Percentiles rank a stretch among this genome's conserved stretches.
Conservation (phyloP, 108 stramenopile species). For the Pseudonitzschia pungens region DNA sequence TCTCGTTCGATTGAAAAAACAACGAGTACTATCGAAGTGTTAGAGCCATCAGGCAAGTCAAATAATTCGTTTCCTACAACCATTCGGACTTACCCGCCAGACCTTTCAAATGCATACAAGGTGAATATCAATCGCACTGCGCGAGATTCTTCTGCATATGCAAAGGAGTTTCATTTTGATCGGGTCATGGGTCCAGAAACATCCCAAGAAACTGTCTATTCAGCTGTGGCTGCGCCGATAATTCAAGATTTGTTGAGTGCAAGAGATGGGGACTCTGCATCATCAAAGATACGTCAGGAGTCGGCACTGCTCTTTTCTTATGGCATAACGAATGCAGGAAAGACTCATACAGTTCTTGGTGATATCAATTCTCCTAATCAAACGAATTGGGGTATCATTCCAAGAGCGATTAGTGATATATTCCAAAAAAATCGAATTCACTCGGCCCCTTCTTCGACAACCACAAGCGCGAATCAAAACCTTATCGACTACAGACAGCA, state of each 20-base stretch:
- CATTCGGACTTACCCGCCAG: conserved; percentile 74
- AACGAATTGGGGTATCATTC: conserved; percentile 78
- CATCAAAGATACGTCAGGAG: conserved; percentile 30
- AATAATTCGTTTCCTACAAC: conserved; percentile 38
- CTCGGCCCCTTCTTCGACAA: neutral
- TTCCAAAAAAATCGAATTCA: conserved; percentile 31
- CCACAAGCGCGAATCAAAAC: neutral
- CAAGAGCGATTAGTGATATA: conserved; percentile 72
- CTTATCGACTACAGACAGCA: conserved; percentile 16
- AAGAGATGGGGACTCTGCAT: conserved; percentile 2
- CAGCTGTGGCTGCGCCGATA: conserved; percentile 62
- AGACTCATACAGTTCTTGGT: conserved; percentile 97
- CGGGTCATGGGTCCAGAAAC: conserved; percentile 65
- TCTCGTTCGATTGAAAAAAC: conserved; percentile 46
- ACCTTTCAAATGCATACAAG: conserved; percentile 64
- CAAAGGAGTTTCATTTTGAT: conserved; percentile 71
- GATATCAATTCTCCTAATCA: conserved; percentile 42
- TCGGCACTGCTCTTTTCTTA: conserved; percentile 94
- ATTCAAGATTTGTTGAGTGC: conserved; percentile 61
- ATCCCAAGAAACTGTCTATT: conserved; percentile 63
- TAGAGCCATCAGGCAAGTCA: conserved; percentile 17
- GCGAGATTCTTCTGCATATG: conserved; percentile 22
- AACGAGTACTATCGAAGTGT: neutral
- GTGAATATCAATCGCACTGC: conserved; percentile 34
- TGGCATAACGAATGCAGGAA: conserved; percentile 98